Percentiles rank a stretch among this genome's conserved stretches.
These are phyloP conservation scores for Phalaenopsis equestris DNA, from an alignment of 106 monocot genomes.

Conservation along the genomic window DNA sequence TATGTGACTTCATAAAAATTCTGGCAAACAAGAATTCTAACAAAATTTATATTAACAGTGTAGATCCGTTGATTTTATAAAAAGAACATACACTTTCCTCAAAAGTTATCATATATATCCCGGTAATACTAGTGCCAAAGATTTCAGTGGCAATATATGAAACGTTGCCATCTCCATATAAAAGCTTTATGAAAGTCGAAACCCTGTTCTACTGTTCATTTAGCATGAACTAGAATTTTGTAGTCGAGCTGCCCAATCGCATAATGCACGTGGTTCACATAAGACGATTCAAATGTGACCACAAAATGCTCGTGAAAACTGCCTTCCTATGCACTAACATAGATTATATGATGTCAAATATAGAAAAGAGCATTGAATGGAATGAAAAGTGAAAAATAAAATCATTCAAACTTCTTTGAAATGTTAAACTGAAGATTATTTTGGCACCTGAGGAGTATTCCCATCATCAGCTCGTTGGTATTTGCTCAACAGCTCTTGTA, in stretches of 20 bases:
- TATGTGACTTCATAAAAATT: neutral
- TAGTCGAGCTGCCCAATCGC: neutral
- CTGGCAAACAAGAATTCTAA: too few relatives aligned
- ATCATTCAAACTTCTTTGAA: neutral
- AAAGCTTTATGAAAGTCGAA: neutral
- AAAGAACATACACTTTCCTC: too few relatives aligned
- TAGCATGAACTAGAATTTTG: neutral
- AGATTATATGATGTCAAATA: neutral
- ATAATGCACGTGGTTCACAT: neutral
- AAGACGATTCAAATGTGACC: neutral
- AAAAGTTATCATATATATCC: neutral
- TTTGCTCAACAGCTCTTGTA: constrained; percentile 93
- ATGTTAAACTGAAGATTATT: neutral
- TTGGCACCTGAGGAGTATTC: constrained; percentile 75
- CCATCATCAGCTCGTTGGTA: constrained; percentile 91
- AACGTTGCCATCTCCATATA: neutral
- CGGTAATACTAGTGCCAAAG: neutral
- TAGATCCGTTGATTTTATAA: too few relatives aligned
- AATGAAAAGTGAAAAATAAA: neutral
- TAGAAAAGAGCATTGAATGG: neutral
- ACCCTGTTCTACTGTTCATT: neutral
- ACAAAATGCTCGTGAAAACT: neutral
- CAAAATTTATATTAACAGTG: too few relatives aligned
- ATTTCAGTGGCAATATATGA: neutral
- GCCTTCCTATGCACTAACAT: neutral